A percentile compares a stretch with the other conserved stretches of the same genome.
Evolutionary conservation across 2,329 filamentous ascomycete genomes (phyloP).

Genomic region (Sarocladiaceae sp.): DNA sequence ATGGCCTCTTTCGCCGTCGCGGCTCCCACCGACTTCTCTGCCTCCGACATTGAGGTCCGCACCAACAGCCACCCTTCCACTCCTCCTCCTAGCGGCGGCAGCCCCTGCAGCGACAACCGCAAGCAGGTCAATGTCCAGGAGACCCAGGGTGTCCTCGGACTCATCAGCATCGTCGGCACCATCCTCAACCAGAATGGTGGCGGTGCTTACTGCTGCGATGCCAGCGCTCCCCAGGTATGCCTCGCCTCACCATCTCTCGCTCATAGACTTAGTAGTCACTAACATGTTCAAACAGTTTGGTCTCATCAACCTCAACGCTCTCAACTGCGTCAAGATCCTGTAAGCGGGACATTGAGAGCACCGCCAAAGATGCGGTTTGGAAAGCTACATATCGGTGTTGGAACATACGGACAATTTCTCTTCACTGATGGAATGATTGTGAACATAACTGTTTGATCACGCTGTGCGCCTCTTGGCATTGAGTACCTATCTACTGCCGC

Average conservation of each 20-base stretch:
- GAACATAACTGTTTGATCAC: too few species aligned
- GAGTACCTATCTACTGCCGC: too few species aligned
- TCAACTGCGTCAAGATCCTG: slow-evolving; percentile 9
- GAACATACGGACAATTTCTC: too few species aligned
- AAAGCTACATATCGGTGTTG: too few species aligned
- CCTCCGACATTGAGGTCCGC: background rate
- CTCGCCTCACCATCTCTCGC: background rate
- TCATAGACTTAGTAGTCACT: background rate
- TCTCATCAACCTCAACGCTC: slow-evolving; percentile 3
- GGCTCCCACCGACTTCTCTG: background rate
- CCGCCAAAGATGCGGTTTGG: too few species aligned
- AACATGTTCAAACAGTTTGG: background rate
- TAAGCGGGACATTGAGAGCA: background rate
- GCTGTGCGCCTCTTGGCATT: too few species aligned
- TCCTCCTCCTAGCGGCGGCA: background rate
- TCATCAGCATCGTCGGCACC: slow-evolving; percentile 1
- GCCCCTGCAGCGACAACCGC: slow-evolving; percentile 5
- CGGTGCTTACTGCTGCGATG: slow-evolving; percentile 6
- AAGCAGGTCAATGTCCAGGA: slow-evolving; percentile 9
- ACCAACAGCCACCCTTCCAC: background rate
- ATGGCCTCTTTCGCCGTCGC: slow-evolving; percentile 5
- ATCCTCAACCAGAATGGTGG: slow-evolving; percentile 3
- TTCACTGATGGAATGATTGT: too few species aligned
- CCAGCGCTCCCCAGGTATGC: slow-evolving; percentile 4
- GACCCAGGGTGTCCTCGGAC: background rate